phyloP scores from a whole-genome alignment of 345 rosid species.

The Murraya koenigii region DNA sequence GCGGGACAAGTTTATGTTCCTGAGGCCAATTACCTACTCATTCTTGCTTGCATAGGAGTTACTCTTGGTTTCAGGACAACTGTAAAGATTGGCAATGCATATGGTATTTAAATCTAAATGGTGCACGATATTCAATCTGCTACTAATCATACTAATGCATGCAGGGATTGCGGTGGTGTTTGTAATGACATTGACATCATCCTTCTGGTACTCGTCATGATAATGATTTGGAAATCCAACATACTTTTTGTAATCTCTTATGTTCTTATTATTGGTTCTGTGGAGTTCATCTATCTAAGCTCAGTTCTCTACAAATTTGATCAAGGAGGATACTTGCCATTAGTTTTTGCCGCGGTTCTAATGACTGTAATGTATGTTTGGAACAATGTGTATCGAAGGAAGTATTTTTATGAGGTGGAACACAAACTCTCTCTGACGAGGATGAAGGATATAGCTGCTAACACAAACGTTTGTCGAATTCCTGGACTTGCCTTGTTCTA shows the following conservation, averaged over 20 bases:
- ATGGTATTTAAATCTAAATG: conserved; percentile 23
- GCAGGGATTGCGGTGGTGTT: conserved; percentile 39
- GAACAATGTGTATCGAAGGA: conserved; percentile 37
- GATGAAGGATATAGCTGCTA: conserved; percentile 15
- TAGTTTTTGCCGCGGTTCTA: conserved; percentile 26
- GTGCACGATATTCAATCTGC: no score
- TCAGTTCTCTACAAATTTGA: conserved; percentile 39
- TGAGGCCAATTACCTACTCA: conserved; percentile 38
- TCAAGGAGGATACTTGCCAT: conserved; percentile 49
- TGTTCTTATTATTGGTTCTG: conserved; percentile 13
- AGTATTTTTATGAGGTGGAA: conserved; percentile 42
- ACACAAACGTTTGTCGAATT: conserved; percentile 17
- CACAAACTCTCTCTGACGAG: conserved; percentile 28
- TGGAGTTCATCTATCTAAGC: conserved; percentile 28
- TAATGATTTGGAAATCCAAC: conserved; percentile 36
- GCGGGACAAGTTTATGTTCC: conserved; percentile 49
- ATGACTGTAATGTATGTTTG: conserved; percentile 43
- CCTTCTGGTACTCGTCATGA: conserved; percentile 21
- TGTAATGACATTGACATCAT: conserved; percentile 31
- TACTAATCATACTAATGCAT: not conserved
- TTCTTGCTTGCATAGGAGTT: conserved; percentile 39
- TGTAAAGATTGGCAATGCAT: conserved; percentile 40
- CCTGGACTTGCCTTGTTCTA: conserved; percentile 50
- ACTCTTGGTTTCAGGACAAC: conserved; percentile 40
- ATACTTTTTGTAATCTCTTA: conserved; percentile 21